Evolutionary conservation across 257 asterid species (phyloP).

Genomic region (Fraxinus pennsylvanica): DNA sequence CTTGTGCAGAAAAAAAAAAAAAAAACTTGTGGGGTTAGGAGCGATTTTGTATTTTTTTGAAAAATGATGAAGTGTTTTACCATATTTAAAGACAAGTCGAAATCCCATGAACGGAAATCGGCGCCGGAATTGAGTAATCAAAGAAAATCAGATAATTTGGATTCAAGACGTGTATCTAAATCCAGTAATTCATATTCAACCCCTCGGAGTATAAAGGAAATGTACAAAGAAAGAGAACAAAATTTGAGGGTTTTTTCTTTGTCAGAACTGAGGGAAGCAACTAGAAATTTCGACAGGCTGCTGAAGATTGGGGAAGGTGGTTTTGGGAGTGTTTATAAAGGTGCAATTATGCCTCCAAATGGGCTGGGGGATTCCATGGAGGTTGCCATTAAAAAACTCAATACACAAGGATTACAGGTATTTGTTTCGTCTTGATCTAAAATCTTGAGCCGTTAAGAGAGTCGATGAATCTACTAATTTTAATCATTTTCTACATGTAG

Average conservation of each 20-base stretch:
- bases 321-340: constrained; percentile 88
- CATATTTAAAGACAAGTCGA: constrained; percentile 54
- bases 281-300: constrained; percentile 60
- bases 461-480: too few species aligned
- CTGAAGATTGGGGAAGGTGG: constrained; percentile 93
- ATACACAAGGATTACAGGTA: constrained; percentile 80
- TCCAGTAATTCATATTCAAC: not conserved
- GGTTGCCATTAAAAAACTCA: constrained; percentile 85
- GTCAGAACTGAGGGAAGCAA: constrained; percentile 69
- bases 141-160: constrained; percentile 18
- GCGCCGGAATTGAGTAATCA: constrained; percentile 56
- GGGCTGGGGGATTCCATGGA: constrained; percentile 45
- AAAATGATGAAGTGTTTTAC: constrained; percentile 62
- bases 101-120: constrained; percentile 44
- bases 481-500: too few species aligned
- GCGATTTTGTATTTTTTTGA: not conserved
- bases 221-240: not conserved
- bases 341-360: constrained; percentile 42
- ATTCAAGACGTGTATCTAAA: not conserved
- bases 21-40: not conserved
- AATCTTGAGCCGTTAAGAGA: too few species aligned
- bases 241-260: constrained; percentile 60
- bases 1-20: not conserved
- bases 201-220: not conserved
- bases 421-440: not conserved